Percentiles rank a stretch among this genome's conserved stretches.
phyloP scores from a whole-genome alignment of 164 flowering plant species.

The Tetrastigma voinierianum region DNA sequence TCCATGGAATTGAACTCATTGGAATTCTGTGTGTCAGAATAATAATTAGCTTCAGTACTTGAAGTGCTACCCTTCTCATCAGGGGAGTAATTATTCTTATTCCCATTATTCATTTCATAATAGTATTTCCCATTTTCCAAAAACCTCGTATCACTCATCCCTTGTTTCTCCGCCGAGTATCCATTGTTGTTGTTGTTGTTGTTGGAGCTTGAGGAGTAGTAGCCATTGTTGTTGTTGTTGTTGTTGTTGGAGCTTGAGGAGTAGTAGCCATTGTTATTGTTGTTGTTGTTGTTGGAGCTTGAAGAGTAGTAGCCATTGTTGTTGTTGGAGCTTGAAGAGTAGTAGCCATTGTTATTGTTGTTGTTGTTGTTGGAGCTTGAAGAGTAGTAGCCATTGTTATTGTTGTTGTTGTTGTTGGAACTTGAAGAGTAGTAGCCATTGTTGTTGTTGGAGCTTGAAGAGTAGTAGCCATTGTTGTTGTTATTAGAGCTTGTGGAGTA shows the following conservation, averaged over 20 bases:
- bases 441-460: conserved; percentile 1
- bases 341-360: no score
- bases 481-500: no score
- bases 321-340: no score
- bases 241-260: neutral
- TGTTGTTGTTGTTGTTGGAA: neutral
- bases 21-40: conserved; percentile 16
- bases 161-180: conserved; percentile 17
- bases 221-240: no score
- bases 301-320: conserved; percentile 1
- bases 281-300: neutral
- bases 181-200: no score
- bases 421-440: conserved; percentile 2
- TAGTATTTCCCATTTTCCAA: conserved; percentile 40
- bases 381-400: neutral
- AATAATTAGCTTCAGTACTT: no score
- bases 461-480: conserved; percentile 7
- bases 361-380: conserved; percentile 2
- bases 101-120: conserved; percentile 21
- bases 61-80: conserved; percentile 1
- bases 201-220: no score
- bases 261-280: neutral
- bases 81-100: no score
- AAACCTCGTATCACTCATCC: conserved; percentile 48
- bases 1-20: conserved; percentile 44